phyloP scores from a whole-genome alignment of 2,329 filamentous ascomycete genomes.

The Cryphonectria japonica region DNA sequence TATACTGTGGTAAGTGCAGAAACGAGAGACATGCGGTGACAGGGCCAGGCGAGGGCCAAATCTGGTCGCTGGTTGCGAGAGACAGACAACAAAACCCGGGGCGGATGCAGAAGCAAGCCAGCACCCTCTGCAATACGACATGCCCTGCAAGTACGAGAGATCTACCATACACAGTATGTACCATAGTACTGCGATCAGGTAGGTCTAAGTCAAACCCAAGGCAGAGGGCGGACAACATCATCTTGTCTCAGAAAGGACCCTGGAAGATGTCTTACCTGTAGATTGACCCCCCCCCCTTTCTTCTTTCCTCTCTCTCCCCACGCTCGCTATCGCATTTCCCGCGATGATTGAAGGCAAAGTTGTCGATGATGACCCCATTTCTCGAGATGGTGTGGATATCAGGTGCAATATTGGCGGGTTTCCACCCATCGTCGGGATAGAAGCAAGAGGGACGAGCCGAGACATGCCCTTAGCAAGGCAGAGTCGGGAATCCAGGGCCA shows the following conservation, averaged over 20 bases:
- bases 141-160: conserved; percentile 1
- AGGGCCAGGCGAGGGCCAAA: conserved; percentile 8
- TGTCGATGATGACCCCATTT: neutral
- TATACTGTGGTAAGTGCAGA: neutral
- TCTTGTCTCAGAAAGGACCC: conserved; percentile 24
- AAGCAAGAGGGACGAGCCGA: neutral
- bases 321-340: conserved; percentile 22
- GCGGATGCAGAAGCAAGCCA: neutral
- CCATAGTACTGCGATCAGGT: conserved; percentile 16
- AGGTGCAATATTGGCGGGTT: neutral
- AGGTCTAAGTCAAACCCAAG: conserved; percentile 22
- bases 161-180: conserved; percentile 1
- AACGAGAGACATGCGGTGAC: conserved; percentile 26
- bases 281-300: neutral
- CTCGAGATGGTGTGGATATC: too few species aligned
- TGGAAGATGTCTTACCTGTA: conserved; percentile 21
- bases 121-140: too few species aligned
- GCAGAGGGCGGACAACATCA: conserved; percentile 14
- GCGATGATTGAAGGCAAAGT: neutral
- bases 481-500: neutral
- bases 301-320: neutral
- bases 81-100: neutral
- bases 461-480: neutral
- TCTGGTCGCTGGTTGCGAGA: conserved; percentile 2
- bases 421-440: neutral